Evolutionary conservation across 2,329 filamentous ascomycete species (phyloP), one percentile per base, ranked within the genome.

Genomic region (Ophiostoma novo-ulmi): DNA sequence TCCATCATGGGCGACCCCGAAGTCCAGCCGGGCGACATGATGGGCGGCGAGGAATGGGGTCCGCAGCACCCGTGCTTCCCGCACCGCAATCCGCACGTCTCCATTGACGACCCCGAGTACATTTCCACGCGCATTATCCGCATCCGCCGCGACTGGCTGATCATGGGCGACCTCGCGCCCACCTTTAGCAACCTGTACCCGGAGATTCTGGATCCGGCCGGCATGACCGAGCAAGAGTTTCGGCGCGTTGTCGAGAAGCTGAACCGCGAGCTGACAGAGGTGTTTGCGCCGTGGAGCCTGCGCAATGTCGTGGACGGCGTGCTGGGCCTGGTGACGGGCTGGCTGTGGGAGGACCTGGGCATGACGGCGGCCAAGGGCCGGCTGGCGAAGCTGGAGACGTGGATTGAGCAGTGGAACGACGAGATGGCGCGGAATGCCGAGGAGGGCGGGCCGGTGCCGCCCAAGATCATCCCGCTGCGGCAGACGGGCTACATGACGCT

Each of bases 171-270:
- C 79, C 82, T 97, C 38, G 94, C 94, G 1, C 95, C 95, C 0
- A 93, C 94, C 0, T 98, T 96, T 78, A 95, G 92, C 20, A 97
- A 98, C 76, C 84, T 97, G 2, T 99, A 99, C 76, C 95, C 95
- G 0, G 95, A 99, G 78, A 97, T 99, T 71, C 83, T 99, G 8
- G 94, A 97, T 74, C 92, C 93, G 0, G 88, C 87, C 0, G 88
- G 94, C 41, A 81, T 99, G 63, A 85, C 88, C 0, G 95, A 99
- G 79, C 89, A 90, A 72, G 92, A 97, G 75, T 99, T 99, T 77
- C 88, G 95, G 3, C 84, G 85, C 13, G 82, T 98, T 39, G 88
- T 99, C 70, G 88, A 93, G 72, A 91, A 89, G 76, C 85, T 98
- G 70, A 99, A 99, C 77, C 81, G 86, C 14, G 88, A 92, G 73